phyloP scores from a whole-genome alignment of 2,329 filamentous ascomycete genomes.

The Xylaria sp. region DNA sequence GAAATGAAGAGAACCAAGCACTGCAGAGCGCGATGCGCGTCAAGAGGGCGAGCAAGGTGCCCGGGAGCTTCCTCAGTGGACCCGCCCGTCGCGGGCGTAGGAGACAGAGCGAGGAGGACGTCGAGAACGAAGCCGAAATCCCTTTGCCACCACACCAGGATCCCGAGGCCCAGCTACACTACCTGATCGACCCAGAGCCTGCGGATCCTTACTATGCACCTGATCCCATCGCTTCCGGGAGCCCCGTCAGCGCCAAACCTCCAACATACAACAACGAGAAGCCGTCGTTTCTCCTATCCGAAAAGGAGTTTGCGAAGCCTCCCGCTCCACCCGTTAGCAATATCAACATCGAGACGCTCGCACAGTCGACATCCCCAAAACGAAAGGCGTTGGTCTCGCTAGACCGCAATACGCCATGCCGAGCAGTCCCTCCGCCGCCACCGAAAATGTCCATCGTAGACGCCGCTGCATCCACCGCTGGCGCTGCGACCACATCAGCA shows the following conservation, averaged over 20 bases:
- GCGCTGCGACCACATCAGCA: slow-evolving; percentile 66
- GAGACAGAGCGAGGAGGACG: slow-evolving; percentile 62
- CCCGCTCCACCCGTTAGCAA: slow-evolving; percentile 46
- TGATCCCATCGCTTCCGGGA: slow-evolving; percentile 52
- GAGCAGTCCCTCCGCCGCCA: slow-evolving; percentile 73
- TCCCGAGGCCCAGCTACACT: slow-evolving; percentile 36
- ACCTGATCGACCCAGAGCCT: slow-evolving; percentile 35
- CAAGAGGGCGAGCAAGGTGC: slow-evolving; percentile 69
- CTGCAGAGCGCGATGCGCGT: slow-evolving; percentile 70
- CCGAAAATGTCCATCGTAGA: slow-evolving; percentile 98
- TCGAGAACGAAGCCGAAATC: slow-evolving; percentile 41
- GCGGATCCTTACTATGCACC: slow-evolving; percentile 41
- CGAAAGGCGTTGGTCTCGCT: slow-evolving; percentile 51
- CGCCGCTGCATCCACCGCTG: slow-evolving; percentile 76
- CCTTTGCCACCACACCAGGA: slow-evolving; percentile 38
- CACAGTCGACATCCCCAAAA: slow-evolving; percentile 46
- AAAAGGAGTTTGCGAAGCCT: slow-evolving; percentile 50
- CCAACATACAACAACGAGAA: slow-evolving; percentile 61
- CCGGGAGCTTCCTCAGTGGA: slow-evolving; percentile 73
- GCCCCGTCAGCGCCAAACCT: slow-evolving; percentile 49
- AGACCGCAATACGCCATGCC: slow-evolving; percentile 65
- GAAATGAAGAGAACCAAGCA: slow-evolving; percentile 58
- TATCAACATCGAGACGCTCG: slow-evolving; percentile 33
- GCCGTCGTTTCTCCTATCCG: slow-evolving; percentile 48
- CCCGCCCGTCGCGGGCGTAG: slow-evolving; percentile 71